A percentile compares a stretch with the other conserved stretches of the same genome.
phyloP scores from a whole-genome alignment of 1,139 yeast species.

The Taiozyma sp. region DNA sequence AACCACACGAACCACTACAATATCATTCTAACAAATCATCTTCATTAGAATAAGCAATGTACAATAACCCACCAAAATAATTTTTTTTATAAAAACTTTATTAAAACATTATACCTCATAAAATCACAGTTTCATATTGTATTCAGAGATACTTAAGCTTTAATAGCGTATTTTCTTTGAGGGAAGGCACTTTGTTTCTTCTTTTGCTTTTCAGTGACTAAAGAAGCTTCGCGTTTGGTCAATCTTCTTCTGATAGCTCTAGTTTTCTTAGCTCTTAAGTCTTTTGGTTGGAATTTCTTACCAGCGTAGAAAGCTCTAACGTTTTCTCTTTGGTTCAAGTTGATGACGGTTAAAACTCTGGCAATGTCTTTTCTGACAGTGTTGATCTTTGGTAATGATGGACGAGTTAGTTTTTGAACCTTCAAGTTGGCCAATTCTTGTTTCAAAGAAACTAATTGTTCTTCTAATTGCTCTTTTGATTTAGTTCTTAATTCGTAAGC shows the following conservation, averaged over 20 bases:
- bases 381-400: conserved; percentile 91
- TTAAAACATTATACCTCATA: conserved; percentile 6
- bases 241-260: conserved; percentile 99
- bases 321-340: conserved; percentile 93
- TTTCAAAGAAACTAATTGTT: conserved; percentile 92
- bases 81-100: conserved; percentile 14
- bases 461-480: conserved; percentile 95
- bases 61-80: conserved; percentile 18
- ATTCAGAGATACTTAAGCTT: conserved; percentile 59
- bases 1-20: background rate
- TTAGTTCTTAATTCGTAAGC: conserved; percentile 96
- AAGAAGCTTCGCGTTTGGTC: conserved; percentile 79
- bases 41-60: background rate
- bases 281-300: conserved; percentile 98
- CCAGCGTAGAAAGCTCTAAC: conserved; percentile 95
- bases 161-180: conserved; percentile 96
- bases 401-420: conserved; percentile 92
- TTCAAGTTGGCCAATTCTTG: conserved; percentile 94
- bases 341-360: conserved; percentile 94
- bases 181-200: conserved; percentile 96
- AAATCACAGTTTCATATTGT: background rate
- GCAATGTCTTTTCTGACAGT: conserved; percentile 98
- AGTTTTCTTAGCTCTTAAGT: conserved; percentile 98
- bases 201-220: conserved; percentile 82
- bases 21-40: background rate